Percentiles rank a stretch among this genome's conserved stretches.
Conservation (phyloP, 139 green algal genomes). For the Auxenochlorella pyrenoidosa region DNA sequence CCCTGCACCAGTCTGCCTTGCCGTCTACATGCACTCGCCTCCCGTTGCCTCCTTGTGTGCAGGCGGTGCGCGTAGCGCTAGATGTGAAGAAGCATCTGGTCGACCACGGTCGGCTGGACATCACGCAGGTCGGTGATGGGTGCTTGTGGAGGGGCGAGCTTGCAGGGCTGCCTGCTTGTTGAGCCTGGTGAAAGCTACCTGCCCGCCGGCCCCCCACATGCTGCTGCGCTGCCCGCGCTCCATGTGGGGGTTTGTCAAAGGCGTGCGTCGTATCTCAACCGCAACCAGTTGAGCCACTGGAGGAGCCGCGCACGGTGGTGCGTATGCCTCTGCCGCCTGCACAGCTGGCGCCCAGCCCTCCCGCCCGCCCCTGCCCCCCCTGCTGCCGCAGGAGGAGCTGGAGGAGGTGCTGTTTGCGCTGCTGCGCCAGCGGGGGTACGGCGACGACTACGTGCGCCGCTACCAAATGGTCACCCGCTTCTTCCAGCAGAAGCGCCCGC, state of each 20-base stretch:
- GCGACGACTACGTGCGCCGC: conserved; percentile 75
- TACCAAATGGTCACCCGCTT: conserved; percentile 89
- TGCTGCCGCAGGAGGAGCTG: conserved; percentile 65
- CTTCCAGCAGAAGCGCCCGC: conserved; percentile 71
- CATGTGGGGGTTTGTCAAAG: too few relatives aligned
- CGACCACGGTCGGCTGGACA: conserved; percentile 79
- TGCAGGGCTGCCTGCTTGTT: too few relatives aligned
- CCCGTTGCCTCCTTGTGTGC: background rate
- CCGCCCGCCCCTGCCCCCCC: background rate
- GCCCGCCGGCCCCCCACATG: too few relatives aligned
- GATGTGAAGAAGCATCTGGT: conserved; percentile 96
- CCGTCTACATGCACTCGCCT: background rate
- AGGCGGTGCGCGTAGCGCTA: conserved; percentile 92
- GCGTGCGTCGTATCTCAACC: too few relatives aligned
- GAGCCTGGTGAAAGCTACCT: too few relatives aligned
- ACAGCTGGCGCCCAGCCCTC: too few relatives aligned
- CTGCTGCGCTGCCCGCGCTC: too few relatives aligned
- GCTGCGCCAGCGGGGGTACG: conserved; percentile 80
- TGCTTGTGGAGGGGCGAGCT: background rate
- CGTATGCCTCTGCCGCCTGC: too few relatives aligned
- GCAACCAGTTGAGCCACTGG: background rate
- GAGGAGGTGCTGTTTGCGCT: conserved; percentile 84
- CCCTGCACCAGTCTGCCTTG: too few relatives aligned
- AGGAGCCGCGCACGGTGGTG: background rate
- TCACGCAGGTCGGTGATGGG: conserved; percentile 55